Base-by-base conservation (phyloP, 768 basidiomycete species). In the Amyloporia xantha region DNA sequence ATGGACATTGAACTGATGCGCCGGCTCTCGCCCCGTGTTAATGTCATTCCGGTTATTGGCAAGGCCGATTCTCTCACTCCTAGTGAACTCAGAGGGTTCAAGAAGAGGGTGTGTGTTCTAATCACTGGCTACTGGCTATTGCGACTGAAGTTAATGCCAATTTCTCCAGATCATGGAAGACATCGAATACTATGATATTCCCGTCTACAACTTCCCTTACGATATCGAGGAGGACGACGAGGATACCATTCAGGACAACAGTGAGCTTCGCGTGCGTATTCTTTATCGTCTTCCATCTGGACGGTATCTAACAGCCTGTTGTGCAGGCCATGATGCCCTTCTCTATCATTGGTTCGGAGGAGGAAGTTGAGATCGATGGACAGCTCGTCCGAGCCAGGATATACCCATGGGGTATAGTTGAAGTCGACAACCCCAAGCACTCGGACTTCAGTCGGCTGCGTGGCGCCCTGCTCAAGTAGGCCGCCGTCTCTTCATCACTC, bases 1-100 rank as follows among this genome's bases (percentile, higher is more conserved):
- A 95, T 99, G 84, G 96, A 98, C 66, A 98, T 98, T 52, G 95
- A 98, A 65, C 77, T 99, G 48, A 99, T 99, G 96, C 87, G 93
- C 55, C 90, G 94, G 55, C 80, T 98, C 47, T 95, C 96, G 2
- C 93, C 93, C 21, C 87, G 94, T 49, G 96, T 97, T 67, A 99
- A 99, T 64, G 96, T 99, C 55, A 99, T 99, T 56, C 96, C 96
- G 41, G 94, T 98, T 61, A 78, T 91, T 61, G 96, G 96, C 51
- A 99, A 99, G 68, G 89, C 94, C 1, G 96, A 99, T 66, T 84
- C 91, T 13, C 71, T 99, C 64, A 99, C 95, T 10, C 92, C 93
- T 2, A 82, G 78, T 53, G 96, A 98, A 65, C 81, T 98, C 47
- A 80, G 81, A 47, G 92, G 85, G 10, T 99, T 99, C 82, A 99